These are phyloP conservation scores for Plasmodium adleri DNA, from an alignment of 169 alveolate genomes.

Conservation along the genomic window DNA sequence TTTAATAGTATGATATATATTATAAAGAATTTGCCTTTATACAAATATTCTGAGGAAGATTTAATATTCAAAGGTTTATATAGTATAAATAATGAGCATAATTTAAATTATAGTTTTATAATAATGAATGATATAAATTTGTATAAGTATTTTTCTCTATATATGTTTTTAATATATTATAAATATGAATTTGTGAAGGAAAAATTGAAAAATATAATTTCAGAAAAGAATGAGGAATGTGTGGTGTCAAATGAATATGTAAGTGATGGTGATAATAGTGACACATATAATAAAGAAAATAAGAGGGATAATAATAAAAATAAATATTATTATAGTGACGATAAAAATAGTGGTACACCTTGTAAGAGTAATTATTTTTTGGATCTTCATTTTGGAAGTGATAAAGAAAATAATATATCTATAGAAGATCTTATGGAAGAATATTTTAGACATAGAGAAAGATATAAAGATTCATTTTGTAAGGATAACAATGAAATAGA, in stretches of 20 bases:
- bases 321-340: neutral
- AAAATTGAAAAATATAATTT: constrained; percentile 18
- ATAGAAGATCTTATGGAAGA: constrained; percentile 48
- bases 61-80: constrained; percentile 62
- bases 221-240: neutral
- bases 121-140: constrained; percentile 63
- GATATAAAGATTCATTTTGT: constrained; percentile 1
- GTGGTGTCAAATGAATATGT: neutral
- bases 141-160: constrained; percentile 55
- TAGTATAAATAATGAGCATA: constrained; percentile 47
- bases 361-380: no score
- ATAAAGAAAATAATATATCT: constrained; percentile 25
- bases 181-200: constrained; percentile 33
- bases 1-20: constrained; percentile 57
- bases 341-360: no score
- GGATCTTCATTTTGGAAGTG: neutral
- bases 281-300: neutral
- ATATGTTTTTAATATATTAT: constrained; percentile 66
- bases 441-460: constrained; percentile 28
- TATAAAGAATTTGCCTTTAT: constrained; percentile 61
- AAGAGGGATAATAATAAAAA: neutral
- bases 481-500: constrained; percentile 18
- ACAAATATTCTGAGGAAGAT: constrained; percentile 58
- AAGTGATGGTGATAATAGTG: neutral
- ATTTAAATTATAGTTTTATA: constrained; percentile 50